Base-by-base conservation (phyloP, 257 asterid genomes). In the Euphrasia confusa region DNA sequence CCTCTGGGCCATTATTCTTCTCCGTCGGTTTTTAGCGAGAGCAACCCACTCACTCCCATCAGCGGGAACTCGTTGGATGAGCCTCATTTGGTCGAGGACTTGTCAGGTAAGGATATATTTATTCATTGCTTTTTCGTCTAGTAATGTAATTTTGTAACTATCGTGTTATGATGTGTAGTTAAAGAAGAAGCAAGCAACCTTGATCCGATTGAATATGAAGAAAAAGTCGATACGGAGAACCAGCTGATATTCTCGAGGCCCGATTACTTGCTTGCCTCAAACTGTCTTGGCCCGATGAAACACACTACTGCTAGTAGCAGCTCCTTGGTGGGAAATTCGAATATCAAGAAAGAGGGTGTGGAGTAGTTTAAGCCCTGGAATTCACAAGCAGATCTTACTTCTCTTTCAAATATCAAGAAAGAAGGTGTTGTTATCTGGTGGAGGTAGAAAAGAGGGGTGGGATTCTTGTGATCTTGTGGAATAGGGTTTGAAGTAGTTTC, bases 201-300 rank as follows among this genome's bases (percentile, higher is more conserved):
- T 7, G 57, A 28, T 27, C 65, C 24, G 13, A 15, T 58, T 63
- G 60, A 62, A 44, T 71, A 48, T 55, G 64, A 48, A 2, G 67
- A 52, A 37, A 58, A 59, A 39, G 9, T 54, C 9, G 80, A 74
- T 68, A 64, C 71, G 37, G 21, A 53, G 27, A 64, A 52, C 63
- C 47, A 42, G 67, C 67, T 69, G 72, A 58, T 80, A 47, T 57
- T 69, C 70, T 63, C 86, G 33, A 72, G 81, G 77, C 84, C 90
- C 1, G 94, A 84, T 75, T 62, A 63, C 53, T 57, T 82, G 65
- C 84, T 80, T 7, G 86, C 74, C 12, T 76, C 91, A 2, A 78
- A 75, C 78, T 75, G 75, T 53, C 82, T 75, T 37, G 61, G 69
- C 47, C 75, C 80, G 14, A 56, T 67, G 69, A 65, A 75, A 30